Conservation (phyloP, 2,329 filamentous ascomycete genomes). For the Neonectria hederae region DNA sequence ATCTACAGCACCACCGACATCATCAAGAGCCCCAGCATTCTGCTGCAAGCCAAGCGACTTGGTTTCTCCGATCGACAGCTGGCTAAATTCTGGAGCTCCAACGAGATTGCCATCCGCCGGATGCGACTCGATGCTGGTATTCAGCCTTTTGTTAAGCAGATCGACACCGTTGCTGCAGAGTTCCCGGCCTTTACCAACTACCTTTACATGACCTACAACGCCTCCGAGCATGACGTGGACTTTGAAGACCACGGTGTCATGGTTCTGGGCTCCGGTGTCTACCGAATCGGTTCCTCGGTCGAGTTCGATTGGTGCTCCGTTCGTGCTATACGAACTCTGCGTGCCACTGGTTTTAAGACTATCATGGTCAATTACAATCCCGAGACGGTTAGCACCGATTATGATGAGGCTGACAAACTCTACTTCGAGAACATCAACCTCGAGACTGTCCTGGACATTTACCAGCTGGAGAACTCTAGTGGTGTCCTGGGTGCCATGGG, state of each 20-base stretch:
- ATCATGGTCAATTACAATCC: slow-evolving; percentile 97
- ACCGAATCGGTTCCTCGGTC: slow-evolving; percentile 96
- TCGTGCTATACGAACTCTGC: slow-evolving; percentile 88
- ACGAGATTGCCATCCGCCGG: slow-evolving; percentile 88
- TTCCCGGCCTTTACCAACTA: slow-evolving; percentile 97
- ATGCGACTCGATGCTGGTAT: slow-evolving; percentile 87
- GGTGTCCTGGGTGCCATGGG: slow-evolving; percentile 96
- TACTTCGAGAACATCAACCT: slow-evolving; percentile 97
- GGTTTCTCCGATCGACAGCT: slow-evolving; percentile 95
- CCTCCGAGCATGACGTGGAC: slow-evolving; percentile 80
- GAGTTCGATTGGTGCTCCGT: slow-evolving; percentile 99
- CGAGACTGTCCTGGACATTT: slow-evolving; percentile 92
- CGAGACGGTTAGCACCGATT: slow-evolving; percentile 89
- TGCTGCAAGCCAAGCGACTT: slow-evolving; percentile 88
- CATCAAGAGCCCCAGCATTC: slow-evolving; percentile 68
- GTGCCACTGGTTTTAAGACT: slow-evolving; percentile 87
- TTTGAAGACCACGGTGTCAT: slow-evolving; percentile 94
- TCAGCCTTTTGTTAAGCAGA: slow-evolving; percentile 93
- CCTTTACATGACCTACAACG: slow-evolving; percentile 95
- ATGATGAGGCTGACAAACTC: slow-evolving; percentile 90
- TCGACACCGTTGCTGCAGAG: slow-evolving; percentile 97
- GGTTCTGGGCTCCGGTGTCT: slow-evolving; percentile 95
- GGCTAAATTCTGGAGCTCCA: slow-evolving; percentile 93
- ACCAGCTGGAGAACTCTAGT: slow-evolving; percentile 82
- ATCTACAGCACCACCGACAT: slow-evolving; percentile 72